Percentiles rank a stretch among this genome's conserved stretches.
phyloP scores from a whole-genome alignment of 2,329 filamentous ascomycete species.

The Epichloe coenophiala region DNA sequence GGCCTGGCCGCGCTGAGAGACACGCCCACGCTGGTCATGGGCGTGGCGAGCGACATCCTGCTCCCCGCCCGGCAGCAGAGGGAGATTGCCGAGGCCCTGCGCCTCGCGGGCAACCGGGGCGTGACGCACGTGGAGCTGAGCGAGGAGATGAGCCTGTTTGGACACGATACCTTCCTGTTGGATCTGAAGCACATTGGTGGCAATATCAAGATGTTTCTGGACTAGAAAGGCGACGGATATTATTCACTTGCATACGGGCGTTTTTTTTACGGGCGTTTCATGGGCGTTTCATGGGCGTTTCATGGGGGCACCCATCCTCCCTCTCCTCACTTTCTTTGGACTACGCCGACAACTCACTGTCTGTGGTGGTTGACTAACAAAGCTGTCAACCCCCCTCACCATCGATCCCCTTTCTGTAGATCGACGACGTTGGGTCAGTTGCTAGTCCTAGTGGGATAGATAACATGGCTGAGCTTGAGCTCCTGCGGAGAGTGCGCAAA shows the following conservation, averaged over 20 bases:
- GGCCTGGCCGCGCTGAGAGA: conserved; percentile 61
- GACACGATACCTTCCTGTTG: conserved; percentile 89
- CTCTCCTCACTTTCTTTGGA: too few species aligned
- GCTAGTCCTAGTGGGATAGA: too few species aligned
- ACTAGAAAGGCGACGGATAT: too few species aligned
- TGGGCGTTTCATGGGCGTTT: too few species aligned
- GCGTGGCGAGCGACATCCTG: conserved; percentile 87
- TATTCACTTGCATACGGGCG: too few species aligned
- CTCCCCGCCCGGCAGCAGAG: conserved; percentile 98
- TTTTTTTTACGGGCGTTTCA: too few species aligned
- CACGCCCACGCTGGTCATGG: conserved; percentile 77
- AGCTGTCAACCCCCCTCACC: background rate
- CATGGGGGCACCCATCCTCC: too few species aligned
- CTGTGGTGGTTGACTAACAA: background rate
- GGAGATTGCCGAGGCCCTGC: conserved; percentile 77
- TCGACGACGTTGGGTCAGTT: background rate
- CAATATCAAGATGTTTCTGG: conserved; percentile 63
- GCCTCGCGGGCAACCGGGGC: conserved; percentile 60
- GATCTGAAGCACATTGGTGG: conserved; percentile 88
- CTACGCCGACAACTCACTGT: too few species aligned
- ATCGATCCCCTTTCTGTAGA: background rate
- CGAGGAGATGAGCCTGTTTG: conserved; percentile 87
- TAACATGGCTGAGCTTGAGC: too few species aligned
- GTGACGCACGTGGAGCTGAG: conserved; percentile 86
- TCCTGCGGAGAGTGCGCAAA: too few species aligned